phyloP scores from a whole-genome alignment of 176 grass and related monocot genomes.

The Elaeis guineensis region DNA sequence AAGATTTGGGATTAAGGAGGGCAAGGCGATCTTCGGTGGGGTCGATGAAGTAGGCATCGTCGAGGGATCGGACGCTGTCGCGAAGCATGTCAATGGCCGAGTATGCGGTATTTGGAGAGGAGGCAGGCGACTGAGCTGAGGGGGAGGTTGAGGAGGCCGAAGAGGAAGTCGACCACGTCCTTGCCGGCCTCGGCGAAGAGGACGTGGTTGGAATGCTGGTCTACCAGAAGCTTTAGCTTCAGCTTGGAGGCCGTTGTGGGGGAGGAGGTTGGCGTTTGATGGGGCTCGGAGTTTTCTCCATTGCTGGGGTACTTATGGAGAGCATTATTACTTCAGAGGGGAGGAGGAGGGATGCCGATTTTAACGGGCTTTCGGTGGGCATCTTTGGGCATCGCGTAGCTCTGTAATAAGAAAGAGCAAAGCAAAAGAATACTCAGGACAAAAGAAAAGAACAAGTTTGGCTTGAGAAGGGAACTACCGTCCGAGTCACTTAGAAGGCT shows the following conservation, averaged over 20 bases:
- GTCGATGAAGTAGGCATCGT: constrained; percentile 33
- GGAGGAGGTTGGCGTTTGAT: too few relatives aligned
- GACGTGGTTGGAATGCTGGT: constrained; percentile 40
- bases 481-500: too few relatives aligned
- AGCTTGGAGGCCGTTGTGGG: background rate
- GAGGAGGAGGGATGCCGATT: too few relatives aligned
- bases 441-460: too few relatives aligned
- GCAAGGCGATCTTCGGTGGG: constrained; percentile 17
- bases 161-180: constrained; percentile 64
- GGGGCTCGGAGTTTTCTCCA: too few relatives aligned
- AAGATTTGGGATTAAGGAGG: constrained; percentile 30
- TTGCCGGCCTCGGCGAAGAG: constrained; percentile 58
- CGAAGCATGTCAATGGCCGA: constrained; percentile 20
- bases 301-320: too few relatives aligned
- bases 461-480: too few relatives aligned
- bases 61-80: constrained; percentile 29
- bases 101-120: constrained; percentile 10
- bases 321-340: too few relatives aligned
- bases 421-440: too few relatives aligned
- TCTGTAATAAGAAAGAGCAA: too few relatives aligned
- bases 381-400: too few relatives aligned
- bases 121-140: constrained; percentile 40
- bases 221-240: constrained; percentile 63
- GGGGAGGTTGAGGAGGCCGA: constrained; percentile 56
- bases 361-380: too few relatives aligned